Base-by-base conservation (phyloP, 805 yeast genomes). In the Candida nonsorbophila region DNA sequence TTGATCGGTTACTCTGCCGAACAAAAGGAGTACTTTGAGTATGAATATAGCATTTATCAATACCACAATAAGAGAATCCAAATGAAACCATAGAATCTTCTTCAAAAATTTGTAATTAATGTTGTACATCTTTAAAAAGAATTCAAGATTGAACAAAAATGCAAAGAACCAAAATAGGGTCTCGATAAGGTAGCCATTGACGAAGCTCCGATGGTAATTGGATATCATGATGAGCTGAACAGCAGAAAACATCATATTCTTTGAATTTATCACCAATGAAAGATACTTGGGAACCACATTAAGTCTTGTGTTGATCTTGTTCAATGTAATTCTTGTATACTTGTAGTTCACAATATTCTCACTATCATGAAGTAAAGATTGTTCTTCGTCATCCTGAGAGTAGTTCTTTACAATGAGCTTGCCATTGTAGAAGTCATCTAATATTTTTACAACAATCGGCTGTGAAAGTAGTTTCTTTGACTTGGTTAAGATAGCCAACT, bases 351-450 rank as follows among this genome's bases (percentile, higher is more conserved):
- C 40, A 5, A 58, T 40, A 24, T 43, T 50, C 9, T 42, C 41
- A n/a, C n/a, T n/a, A n/a, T n/a, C n/a, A 24, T 40, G 28, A 12
- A 35, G 21, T 7, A 47, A 24, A 7, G 38, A 30, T 14, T 41
- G 43, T 13, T 41, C 40, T 32, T 49, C 55, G n/a, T 30, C 34
- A 25, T 32, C 30, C 9, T 20, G 21, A 22, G 26, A 16, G 9
- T 26, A 36, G 20, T 33, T 33, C 28, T 33, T 49, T 44, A 55
- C 23, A 29, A 56, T 66, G 15, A 74, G 52, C 17, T 69, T 70
- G 0, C 79, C 79, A 33, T 65, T 63, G 61, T 76, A 73, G 19
- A 74, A 61, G 27, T 69, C 63, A 28, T 67, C 65, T 21, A 73
- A 41, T 5, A 70, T 62, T 17, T 65, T 60, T 4, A 64, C 58